Conservation (phyloP, 202 grass and related monocot species). For the Panicum hallii region DNA sequence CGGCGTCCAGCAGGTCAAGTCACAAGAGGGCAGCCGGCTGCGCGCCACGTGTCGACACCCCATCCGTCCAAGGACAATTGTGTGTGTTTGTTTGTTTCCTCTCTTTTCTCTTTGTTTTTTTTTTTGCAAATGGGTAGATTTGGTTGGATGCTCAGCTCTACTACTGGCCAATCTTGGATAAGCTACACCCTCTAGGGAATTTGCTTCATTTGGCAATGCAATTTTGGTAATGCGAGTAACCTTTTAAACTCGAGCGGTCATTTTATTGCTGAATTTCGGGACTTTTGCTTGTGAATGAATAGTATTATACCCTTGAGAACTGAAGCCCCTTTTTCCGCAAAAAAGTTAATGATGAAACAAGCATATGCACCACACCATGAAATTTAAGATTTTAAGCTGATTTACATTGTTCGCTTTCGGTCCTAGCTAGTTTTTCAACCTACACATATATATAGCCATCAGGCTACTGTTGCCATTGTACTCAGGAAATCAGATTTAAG, state of each 20-base stretch:
- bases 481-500: constrained; percentile 34
- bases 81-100: not conserved
- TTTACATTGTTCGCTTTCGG: not conserved
- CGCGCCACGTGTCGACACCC: constrained; percentile 24
- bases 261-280: not conserved
- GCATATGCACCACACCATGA: not conserved
- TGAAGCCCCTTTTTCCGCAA: not conserved
- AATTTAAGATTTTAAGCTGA: not conserved
- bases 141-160: not conserved
- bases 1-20: constrained; percentile 37
- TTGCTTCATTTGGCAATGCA: not conserved
- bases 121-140: not conserved
- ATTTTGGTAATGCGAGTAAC: not conserved
- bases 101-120: not conserved
- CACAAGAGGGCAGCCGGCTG: not conserved
- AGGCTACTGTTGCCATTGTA: constrained; percentile 27
- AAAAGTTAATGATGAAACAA: not conserved
- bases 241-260: not conserved
- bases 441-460: constrained; percentile 15
- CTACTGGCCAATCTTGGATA: not conserved
- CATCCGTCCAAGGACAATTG: not conserved
- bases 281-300: no score
- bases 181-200: not conserved
- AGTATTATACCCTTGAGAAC: no score
- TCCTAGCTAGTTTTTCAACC: constrained; percentile 18